phyloP scores from a whole-genome alignment of 179 eudicot species.

The Kewa caespitosa region DNA sequence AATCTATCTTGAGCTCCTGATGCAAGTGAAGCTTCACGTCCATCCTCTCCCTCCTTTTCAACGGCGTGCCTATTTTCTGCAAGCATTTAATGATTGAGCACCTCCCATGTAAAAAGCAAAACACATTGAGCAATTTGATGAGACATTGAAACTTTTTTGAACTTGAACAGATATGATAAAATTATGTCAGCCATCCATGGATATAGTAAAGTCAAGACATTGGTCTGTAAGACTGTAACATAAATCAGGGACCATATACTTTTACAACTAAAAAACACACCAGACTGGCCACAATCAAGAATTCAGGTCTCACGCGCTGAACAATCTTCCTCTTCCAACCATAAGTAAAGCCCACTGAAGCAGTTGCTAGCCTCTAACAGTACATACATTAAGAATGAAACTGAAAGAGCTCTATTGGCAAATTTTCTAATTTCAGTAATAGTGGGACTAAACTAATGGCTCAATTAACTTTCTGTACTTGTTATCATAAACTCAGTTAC shows the following conservation, averaged over 20 bases:
- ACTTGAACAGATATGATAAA: constrained; percentile 3
- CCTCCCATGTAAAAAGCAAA: not conserved
- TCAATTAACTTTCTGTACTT: no score
- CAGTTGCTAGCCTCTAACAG: no score
- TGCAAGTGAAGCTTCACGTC: constrained; percentile 40
- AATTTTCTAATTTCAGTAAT: no score
- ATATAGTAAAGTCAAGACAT: not conserved
- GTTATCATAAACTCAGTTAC: no score
- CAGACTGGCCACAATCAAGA: not conserved
- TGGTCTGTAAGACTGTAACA: not conserved
- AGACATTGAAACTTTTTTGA: not conserved
- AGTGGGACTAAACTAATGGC: no score
- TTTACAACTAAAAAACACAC: not conserved
- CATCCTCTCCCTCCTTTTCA: constrained; percentile 46
- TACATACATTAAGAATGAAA: no score
- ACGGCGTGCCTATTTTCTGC: constrained; percentile 47
- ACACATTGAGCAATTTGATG: not conserved
- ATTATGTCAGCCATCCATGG: not conserved
- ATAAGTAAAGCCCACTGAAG: not conserved
- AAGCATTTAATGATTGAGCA: constrained; percentile 9
- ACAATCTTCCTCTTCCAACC: not conserved
- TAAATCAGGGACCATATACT: not conserved
- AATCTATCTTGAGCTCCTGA: constrained; percentile 44
- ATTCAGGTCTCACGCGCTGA: not conserved
- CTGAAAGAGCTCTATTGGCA: no score